Base-by-base conservation (phyloP, 78 protist genomes). In the Tieghemostelium lacteum region DNA sequence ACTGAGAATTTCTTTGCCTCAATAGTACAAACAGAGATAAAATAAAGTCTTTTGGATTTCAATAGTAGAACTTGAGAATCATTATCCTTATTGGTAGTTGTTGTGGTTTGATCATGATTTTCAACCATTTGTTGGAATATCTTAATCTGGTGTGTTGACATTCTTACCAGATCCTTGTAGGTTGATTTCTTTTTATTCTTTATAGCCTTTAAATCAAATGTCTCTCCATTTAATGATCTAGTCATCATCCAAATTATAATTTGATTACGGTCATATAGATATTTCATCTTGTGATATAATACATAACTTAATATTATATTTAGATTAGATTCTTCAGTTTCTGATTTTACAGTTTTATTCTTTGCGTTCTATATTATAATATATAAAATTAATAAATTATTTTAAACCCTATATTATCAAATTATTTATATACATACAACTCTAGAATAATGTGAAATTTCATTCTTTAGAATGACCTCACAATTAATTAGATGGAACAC, bases 281-380 rank as follows among this genome's bases (percentile, higher is more conserved):
- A 58, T 14, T 60, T 52, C 50, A 34, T 45, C 31, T 80, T 80
- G 39, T 80, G 66, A 42, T 69, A 80, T 19, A 69, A 17, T 12
- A 80, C 40, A 12, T 20, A 80, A 4, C 78, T 34, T 20, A 80
- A 57, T 39, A 80, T 24, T 20, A 63, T 57, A 5, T 22, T 50
- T 17, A 22, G 67, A 37, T 61, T 34, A n/a, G 37, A 17, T 58
- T 69, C 75, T 57, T 80, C 89, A 67, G 58, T 55, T 69, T 80
- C 89, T 55, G 76, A 55, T 45, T 80, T 80, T 24, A 80, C 89
- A 19, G 89, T 37, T 69, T 80, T 80, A 42, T 37, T 69, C 37
- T 66, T 80, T 17, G 36, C 24, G 33, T 80, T 80, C 29, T 36
- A 39, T 37, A 39, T 20, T 37, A 8, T 20, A 8, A 65, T 39